Base-by-base conservation (phyloP, 1,139 yeast species). In the Arxiozyma heterogenica region DNA sequence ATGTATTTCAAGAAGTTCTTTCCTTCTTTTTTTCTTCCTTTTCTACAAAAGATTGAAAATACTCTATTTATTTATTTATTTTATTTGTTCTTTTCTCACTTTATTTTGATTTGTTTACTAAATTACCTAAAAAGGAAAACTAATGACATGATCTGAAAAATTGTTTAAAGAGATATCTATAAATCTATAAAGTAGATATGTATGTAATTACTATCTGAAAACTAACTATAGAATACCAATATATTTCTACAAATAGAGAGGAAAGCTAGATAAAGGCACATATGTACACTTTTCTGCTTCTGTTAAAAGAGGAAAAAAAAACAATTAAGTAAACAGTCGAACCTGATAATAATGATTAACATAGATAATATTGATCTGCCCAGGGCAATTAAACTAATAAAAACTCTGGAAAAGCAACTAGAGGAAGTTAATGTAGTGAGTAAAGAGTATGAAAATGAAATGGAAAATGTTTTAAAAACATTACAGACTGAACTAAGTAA, bases 381-480 rank as follows among this genome's bases (percentile, higher is more conserved):
- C 9, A 49, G 55, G 4, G 62, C 62, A 7, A 27, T 54, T 23
- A 41, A 43, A n/a, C 51, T 60, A 6, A 60, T 60, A 8, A 45
- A 45, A 18, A 49, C 55, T 6, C 49, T 60, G 53, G 55, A 57
- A 45, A 57, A 53, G 8, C 65, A 63, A 53, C 49, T 65, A 25
- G 57, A 57, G 41, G 61, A 57, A 23, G 43, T 65, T 18, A 58
- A 57, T 46, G 46, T 50, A 20, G 51, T 55, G 18, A 56, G 60
- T 46, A 57, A 55, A 20, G 64, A 63, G 43, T 60, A 58, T 41
- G 64, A 58, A 53, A 52, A 30, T 17, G 61, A 59, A 41, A 57
- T 58, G 50, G 63, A 57, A 39, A 57, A 55, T 30, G 55, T 55
- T 25, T 53, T 60, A 22, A 52, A 56, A 11, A 53, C 47, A 15